phyloP scores from a whole-genome alignment of 176 grass and related monocot species.

The Ampelocalamus luodianensis region DNA sequence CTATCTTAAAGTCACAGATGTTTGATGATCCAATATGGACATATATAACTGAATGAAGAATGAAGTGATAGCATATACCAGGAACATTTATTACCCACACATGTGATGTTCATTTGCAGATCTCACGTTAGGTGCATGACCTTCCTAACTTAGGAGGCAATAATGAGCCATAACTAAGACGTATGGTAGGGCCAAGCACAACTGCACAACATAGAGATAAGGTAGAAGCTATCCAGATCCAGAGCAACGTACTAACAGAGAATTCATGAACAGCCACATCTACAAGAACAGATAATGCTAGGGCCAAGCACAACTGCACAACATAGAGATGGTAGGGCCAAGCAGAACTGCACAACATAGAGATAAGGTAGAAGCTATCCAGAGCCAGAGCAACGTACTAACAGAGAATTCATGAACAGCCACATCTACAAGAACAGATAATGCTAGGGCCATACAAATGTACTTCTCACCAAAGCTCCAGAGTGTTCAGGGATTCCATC shows the following conservation, averaged over 20 bases:
- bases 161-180: slow-evolving; percentile 17
- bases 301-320: background rate
- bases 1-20: background rate
- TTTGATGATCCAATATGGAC: background rate
- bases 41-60: slow-evolving; percentile 18
- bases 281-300: background rate
- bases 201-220: background rate
- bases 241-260: background rate
- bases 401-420: background rate
- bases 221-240: background rate
- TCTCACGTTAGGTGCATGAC: slow-evolving; percentile 12
- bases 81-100: slow-evolving; percentile 19
- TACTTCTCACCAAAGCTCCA: background rate
- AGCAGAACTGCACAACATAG: background rate
- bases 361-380: background rate
- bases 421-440: background rate
- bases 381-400: background rate
- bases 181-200: slow-evolving; percentile 10
- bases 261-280: background rate
- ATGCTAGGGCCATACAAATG: background rate
- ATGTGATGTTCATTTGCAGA: slow-evolving; percentile 28
- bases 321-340: background rate
- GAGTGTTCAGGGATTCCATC: background rate
- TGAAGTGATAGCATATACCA: slow-evolving; percentile 5
- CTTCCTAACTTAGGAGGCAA: slow-evolving; percentile 19